phyloP scores from a whole-genome alignment of 1,139 yeast species.

The Saccharomyces hybrid region DNA sequence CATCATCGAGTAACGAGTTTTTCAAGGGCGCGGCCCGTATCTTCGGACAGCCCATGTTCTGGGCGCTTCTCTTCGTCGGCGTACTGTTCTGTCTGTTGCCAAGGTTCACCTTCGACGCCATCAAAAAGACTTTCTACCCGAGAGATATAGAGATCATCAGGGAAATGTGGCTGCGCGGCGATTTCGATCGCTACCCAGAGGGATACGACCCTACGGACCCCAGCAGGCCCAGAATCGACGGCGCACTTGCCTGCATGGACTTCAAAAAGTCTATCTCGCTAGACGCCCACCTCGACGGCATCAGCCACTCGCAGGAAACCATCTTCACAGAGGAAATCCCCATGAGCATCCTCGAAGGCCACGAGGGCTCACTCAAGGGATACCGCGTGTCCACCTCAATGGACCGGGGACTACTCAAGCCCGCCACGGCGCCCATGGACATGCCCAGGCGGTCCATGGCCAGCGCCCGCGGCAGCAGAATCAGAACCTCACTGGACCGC shows the following conservation, averaged over 20 bases:
- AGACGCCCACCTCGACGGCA: conserved; percentile 3
- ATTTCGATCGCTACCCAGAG: conserved; percentile 48
- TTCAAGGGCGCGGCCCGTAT: conserved; percentile 69
- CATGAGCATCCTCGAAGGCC: conserved; percentile 22
- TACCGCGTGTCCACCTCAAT: conserved; percentile 6
- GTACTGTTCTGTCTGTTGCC: conserved; percentile 69
- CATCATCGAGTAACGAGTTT: conserved; percentile 55
- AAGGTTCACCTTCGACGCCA: conserved; percentile 57
- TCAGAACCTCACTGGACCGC: conserved; percentile 33
- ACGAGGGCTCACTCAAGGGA: conserved; percentile 11
- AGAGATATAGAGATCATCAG: conserved; percentile 79
- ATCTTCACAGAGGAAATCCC: conserved; percentile 27
- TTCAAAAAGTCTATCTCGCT: neutral
- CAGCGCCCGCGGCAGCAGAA: neutral
- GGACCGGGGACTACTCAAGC: neutral
- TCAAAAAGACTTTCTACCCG: conserved; percentile 59
- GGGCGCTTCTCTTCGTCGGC: conserved; percentile 79
- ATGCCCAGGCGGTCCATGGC: neutral
- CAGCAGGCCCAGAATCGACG: conserved; percentile 30
- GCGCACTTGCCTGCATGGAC: neutral
- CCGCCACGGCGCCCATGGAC: conserved; percentile 6
- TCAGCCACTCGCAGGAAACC: conserved; percentile 18
- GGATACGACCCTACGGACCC: conserved; percentile 63
- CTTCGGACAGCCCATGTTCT: conserved; percentile 66
- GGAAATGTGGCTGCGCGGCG: conserved; percentile 60